A percentile compares a stretch with the other conserved stretches of the same genome.
Conservation (phyloP, 768 basidiomycete species). For the Suillus lakei region DNA sequence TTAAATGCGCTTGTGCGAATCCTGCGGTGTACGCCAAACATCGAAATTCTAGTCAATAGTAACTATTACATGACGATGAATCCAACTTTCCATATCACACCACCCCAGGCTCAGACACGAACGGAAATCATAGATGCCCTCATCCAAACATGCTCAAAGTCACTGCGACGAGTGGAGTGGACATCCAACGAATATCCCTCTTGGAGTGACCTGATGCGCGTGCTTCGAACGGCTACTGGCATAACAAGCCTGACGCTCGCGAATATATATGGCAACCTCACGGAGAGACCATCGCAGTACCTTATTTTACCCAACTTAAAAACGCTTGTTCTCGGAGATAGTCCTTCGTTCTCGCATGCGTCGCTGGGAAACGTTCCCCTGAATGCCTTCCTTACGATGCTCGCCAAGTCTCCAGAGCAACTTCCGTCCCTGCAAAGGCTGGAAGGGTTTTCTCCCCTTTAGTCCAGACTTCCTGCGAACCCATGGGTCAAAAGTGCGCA, state of each 20-base stretch:
- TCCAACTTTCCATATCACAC: slow-evolving; percentile 21
- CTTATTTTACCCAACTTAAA: slow-evolving; percentile 42
- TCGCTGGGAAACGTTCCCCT: slow-evolving; percentile 40
- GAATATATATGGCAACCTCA: slow-evolving; percentile 42
- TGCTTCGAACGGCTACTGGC: slow-evolving; percentile 39
- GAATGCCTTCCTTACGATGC: slow-evolving; percentile 45
- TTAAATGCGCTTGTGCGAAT: slow-evolving; percentile 38
- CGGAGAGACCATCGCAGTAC: slow-evolving; percentile 25
- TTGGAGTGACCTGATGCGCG: slow-evolving; percentile 41
- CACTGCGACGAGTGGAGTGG: slow-evolving; percentile 52
- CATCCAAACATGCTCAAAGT: slow-evolving; percentile 33
- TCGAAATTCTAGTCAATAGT: slow-evolving; percentile 47
- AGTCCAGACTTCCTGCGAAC: slow-evolving; percentile 44
- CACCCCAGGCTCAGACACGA: slow-evolving; percentile 32
- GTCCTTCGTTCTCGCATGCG: slow-evolving; percentile 36
- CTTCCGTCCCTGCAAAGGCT: slow-evolving; percentile 47
- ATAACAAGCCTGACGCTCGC: slow-evolving; percentile 47
- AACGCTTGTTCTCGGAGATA: slow-evolving; percentile 47
- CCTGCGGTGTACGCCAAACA: slow-evolving; percentile 46
- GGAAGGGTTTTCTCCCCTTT: slow-evolving; percentile 48
- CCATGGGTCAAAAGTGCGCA: slow-evolving; percentile 47
- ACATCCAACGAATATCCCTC: slow-evolving; percentile 47
- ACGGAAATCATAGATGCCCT: slow-evolving; percentile 40
- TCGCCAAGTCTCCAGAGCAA: slow-evolving; percentile 38
- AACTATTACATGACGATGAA: slow-evolving; percentile 36